These are phyloP conservation scores for Naganishia onofrii DNA, from an alignment of 768 basidiomycete species.

Conservation along the genomic window DNA sequence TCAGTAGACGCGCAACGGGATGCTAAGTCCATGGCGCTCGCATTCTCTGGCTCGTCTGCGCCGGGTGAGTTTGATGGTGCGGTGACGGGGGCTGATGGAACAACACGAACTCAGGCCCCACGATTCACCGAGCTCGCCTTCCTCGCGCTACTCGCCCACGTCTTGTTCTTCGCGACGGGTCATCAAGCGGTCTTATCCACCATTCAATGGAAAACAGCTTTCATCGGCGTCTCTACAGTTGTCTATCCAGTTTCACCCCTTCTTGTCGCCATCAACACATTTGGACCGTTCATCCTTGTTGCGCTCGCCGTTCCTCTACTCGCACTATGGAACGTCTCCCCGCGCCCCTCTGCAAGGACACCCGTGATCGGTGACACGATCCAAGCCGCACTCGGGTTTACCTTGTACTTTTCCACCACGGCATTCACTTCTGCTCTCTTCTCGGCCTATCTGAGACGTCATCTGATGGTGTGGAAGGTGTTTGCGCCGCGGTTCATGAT, in stretches of 20 bases:
- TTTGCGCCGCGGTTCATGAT: slow-evolving; percentile 94
- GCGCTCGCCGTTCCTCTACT: slow-evolving; percentile 69
- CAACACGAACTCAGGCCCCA: slow-evolving; percentile 43
- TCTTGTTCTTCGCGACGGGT: slow-evolving; percentile 81
- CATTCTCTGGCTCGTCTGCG: slow-evolving; percentile 42
- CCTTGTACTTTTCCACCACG: slow-evolving; percentile 66
- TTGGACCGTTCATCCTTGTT: slow-evolving; percentile 68
- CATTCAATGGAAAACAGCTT: slow-evolving; percentile 93
- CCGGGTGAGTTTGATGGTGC: slow-evolving; percentile 60
- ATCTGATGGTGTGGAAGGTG: slow-evolving; percentile 98
- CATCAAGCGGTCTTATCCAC: slow-evolving; percentile 86
- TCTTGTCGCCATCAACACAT: slow-evolving; percentile 72
- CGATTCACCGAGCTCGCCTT: slow-evolving; percentile 69
- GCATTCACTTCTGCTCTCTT: slow-evolving; percentile 69
- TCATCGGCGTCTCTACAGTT: slow-evolving; percentile 69
- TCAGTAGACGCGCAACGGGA: slow-evolving; percentile 78
- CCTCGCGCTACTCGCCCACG: slow-evolving; percentile 70
- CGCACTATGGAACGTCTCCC: slow-evolving; percentile 79
- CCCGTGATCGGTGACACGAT: slow-evolving; percentile 51
- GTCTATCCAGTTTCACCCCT: slow-evolving; percentile 70
- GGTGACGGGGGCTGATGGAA: slow-evolving; percentile 49
- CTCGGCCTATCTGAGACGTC: slow-evolving; percentile 72
- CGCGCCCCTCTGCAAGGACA: slow-evolving; percentile 52
- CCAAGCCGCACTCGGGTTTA: slow-evolving; percentile 59
- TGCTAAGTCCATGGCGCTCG: slow-evolving; percentile 51